These are phyloP conservation scores for Hypomyces perniciosus DNA, from an alignment of 2,329 filamentous ascomycete genomes.

Conservation along the genomic window DNA sequence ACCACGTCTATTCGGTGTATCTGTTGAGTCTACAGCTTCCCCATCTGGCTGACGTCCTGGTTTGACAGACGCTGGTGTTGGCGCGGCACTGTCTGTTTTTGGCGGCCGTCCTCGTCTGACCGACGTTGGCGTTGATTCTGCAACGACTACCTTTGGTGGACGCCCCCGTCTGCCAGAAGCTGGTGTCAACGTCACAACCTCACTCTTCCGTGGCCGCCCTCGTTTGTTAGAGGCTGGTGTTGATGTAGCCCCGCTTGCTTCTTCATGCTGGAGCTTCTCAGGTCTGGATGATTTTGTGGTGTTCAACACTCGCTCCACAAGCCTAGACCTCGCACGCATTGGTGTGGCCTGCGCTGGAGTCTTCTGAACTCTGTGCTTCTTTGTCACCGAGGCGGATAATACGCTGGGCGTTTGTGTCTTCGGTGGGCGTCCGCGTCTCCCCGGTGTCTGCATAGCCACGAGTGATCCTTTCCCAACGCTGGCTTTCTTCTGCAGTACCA, in stretches of 20 bases:
- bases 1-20: constrained; percentile 4
- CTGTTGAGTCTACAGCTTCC: neutral
- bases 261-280: neutral
- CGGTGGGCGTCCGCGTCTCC: neutral
- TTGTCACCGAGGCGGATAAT: neutral
- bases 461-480: neutral
- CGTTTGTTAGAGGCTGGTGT: neutral
- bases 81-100: neutral
- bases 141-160: neutral
- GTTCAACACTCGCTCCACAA: neutral
- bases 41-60: too few species aligned
- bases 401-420: neutral
- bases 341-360: neutral
- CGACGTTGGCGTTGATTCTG: neutral
- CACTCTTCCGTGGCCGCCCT: neutral
- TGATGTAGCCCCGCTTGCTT: neutral
- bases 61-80: neutral
- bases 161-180: neutral
- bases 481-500: too few species aligned
- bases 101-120: neutral
- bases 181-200: neutral
- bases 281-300: neutral
- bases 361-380: neutral
- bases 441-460: neutral
- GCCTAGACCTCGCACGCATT: neutral